phyloP scores from a whole-genome alignment of 306 rosid species.

The Medicago lupulina region DNA sequence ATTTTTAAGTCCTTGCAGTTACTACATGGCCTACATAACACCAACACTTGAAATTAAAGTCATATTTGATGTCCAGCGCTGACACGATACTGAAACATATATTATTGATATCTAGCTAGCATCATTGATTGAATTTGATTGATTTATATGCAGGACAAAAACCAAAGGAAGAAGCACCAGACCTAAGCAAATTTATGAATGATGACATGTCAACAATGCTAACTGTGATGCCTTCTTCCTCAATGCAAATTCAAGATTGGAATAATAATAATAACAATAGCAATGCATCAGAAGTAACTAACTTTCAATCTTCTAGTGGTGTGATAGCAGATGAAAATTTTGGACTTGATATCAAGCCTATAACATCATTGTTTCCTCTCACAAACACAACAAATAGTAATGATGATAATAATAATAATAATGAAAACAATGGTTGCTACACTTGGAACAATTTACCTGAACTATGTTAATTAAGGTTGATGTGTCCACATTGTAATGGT shows the following conservation, averaged over 20 bases:
- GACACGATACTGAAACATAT: neutral
- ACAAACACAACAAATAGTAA: slow-evolving; percentile 44
- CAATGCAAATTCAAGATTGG: slow-evolving; percentile 58
- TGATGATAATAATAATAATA: slow-evolving; percentile 36
- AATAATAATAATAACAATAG: slow-evolving; percentile 41
- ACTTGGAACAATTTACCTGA: slow-evolving; percentile 80
- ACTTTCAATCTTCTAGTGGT: slow-evolving; percentile 57
- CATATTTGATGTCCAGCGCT: too few species aligned
- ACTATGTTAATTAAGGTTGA: slow-evolving; percentile 60
- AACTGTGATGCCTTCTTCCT: slow-evolving; percentile 59
- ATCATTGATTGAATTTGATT: neutral
- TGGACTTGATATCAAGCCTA: slow-evolving; percentile 63
- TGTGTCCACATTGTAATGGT: neutral
- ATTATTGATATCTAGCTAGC: too few species aligned
- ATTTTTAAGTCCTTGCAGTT: neutral
- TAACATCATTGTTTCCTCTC: slow-evolving; percentile 69
- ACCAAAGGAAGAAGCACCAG: slow-evolving; percentile 55
- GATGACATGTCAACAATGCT: slow-evolving; percentile 69
- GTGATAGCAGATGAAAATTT: slow-evolving; percentile 48
- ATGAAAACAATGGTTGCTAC: slow-evolving; percentile 51
- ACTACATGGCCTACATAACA: too few species aligned
- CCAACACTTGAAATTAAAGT: too few species aligned
- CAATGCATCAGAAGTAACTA: slow-evolving; percentile 40
- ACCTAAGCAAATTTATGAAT: slow-evolving; percentile 45
- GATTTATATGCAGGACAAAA: slow-evolving; percentile 51